A percentile compares a stretch with the other conserved stretches of the same genome.
Conservation (phyloP, 768 basidiomycete genomes). For the Lentinula edodes region DNA sequence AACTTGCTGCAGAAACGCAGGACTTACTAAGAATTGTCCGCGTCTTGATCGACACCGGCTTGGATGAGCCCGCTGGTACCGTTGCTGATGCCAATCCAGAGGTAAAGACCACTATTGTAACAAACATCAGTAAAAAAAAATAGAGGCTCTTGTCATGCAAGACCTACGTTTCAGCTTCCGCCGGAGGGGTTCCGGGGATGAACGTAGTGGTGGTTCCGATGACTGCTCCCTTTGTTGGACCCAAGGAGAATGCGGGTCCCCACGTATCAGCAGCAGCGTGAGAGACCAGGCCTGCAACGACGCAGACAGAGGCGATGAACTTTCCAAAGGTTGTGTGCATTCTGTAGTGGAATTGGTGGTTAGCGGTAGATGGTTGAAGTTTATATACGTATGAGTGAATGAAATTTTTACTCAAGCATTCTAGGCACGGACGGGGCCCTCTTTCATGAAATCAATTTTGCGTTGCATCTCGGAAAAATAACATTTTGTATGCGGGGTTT, state of each 20-base stretch:
- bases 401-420: too few species aligned
- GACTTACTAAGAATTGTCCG: background rate
- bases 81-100: conserved; percentile 10
- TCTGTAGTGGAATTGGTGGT: background rate
- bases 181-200: conserved; percentile 3
- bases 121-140: background rate
- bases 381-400: background rate
- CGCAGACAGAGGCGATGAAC: background rate
- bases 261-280: background rate
- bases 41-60: conserved; percentile 4
- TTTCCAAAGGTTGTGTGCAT: background rate
- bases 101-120: conserved; percentile 1
- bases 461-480: background rate
- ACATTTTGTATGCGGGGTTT: background rate
- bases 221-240: conserved; percentile 3
- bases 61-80: conserved; percentile 11
- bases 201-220: conserved; percentile 2
- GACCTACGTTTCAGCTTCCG: background rate
- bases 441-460: too few species aligned
- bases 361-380: background rate
- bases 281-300: background rate
- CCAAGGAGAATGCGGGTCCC: conserved; percentile 6
- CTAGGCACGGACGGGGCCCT: too few species aligned
- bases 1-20: background rate
- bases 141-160: too few species aligned